These are phyloP conservation scores for Middelhovenomyces tepae DNA, from an alignment of 805 yeast genomes.

Conservation along the genomic window DNA sequence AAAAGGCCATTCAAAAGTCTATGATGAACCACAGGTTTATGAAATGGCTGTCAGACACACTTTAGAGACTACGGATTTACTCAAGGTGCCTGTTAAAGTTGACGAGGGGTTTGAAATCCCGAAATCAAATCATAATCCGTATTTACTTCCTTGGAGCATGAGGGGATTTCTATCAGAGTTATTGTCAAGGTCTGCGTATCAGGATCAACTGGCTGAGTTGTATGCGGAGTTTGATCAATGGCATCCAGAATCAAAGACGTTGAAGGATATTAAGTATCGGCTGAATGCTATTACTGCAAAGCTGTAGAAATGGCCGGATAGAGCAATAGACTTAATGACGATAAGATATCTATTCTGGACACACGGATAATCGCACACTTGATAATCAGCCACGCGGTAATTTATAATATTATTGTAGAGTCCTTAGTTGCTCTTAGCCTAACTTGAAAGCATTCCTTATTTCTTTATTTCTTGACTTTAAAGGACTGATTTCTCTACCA, in stretches of 20 bases:
- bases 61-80: conserved; percentile 60
- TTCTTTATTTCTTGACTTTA: conserved; percentile 9
- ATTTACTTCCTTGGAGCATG: conserved; percentile 85
- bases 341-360: neutral
- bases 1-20: conserved; percentile 87
- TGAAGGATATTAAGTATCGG: conserved; percentile 78
- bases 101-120: conserved; percentile 44
- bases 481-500: conserved; percentile 11
- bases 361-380: neutral
- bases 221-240: conserved; percentile 70
- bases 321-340: neutral
- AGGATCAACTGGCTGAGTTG: conserved; percentile 50
- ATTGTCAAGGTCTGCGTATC: conserved; percentile 33
- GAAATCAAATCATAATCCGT: conserved; percentile 56
- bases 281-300: conserved; percentile 44
- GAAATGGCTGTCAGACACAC: conserved; percentile 68
- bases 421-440: neutral
- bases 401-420: conserved; percentile 1
- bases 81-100: conserved; percentile 24
- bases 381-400: neutral
- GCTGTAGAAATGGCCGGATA: conserved; percentile 11
- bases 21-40: conserved; percentile 78
- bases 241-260: conserved; percentile 76
- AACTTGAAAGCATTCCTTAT: conserved; percentile 10
- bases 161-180: conserved; percentile 71